Base-by-base conservation (phyloP, 2,329 filamentous ascomycete species). In the Botryotinia calthae region DNA sequence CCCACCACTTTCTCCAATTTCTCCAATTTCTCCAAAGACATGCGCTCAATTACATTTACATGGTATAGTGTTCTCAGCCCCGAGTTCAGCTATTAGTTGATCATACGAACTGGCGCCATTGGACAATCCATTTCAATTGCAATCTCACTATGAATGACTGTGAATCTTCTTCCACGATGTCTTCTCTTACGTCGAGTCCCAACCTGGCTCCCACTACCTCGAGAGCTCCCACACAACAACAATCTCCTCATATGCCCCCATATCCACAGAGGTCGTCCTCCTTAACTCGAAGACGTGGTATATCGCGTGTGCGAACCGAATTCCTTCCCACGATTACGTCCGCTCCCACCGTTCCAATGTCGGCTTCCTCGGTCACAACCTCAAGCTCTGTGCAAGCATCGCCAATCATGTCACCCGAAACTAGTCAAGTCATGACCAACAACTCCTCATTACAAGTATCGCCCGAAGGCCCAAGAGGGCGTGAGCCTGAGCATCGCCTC, bases 391-490 rank as follows among this genome's bases (percentile, higher is more conserved):
- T 84, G 73, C 85, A 87, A 77, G 84, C 83, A 73, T 90, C 88
- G 7, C 88, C 89, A 71, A 82, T 86, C 79, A 85, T 88, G 84
- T 87, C 87, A 54, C 86, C 88, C 20, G 86, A 87, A 34, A 82
- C 84, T 2, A 82, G 84, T 51, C 78, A 80, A 65, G 82, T 86
- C 63, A 82, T 87, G 75, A 88, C 87, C 72, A 87, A 85, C 71
- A 88, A 86, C 81, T 89, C 87, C 79, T 92, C 90, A 16, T 82
- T 91, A 72, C 89, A 91, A 78, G 86, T 86, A 4, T 93, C 91
- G 0, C 91, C 91, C 8, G 91, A 93, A 77, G 85, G 86, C 64
- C 84, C 87, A 70, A 85, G 86, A 28, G 87, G 86, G 51, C 84
- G 86, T 75, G 87, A 88, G 61, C 82, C 86, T 71, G 88, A 89